Percentiles rank a stretch among this genome's conserved stretches.
phyloP scores from a whole-genome alignment of 2,329 filamentous ascomycete species.

The Claviceps purpurea region DNA sequence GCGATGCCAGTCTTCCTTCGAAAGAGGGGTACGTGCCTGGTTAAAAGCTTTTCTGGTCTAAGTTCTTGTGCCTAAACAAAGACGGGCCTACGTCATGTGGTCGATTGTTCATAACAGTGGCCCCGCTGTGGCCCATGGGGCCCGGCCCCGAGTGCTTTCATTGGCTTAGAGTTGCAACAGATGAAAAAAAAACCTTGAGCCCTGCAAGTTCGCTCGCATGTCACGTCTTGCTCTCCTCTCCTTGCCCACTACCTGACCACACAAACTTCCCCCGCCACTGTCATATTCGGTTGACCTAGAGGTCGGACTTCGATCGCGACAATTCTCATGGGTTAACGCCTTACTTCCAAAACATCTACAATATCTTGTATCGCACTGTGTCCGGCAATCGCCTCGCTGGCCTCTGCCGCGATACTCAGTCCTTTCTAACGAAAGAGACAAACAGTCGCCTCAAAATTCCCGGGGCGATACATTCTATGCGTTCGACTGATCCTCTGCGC shows the following conservation, averaged over 20 bases:
- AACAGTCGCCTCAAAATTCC: background rate
- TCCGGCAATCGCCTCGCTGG: background rate
- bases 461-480: conserved; percentile 52
- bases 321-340: background rate
- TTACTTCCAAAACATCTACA: background rate
- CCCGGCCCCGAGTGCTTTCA: background rate
- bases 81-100: no score
- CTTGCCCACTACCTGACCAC: background rate
- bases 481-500: conserved; percentile 77
- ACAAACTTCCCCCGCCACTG: background rate
- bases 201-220: no score
- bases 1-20: no score
- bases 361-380: background rate
- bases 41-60: no score
- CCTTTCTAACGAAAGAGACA: background rate
- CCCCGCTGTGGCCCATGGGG: no score
- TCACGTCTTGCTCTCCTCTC: background rate
- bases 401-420: conserved; percentile 1
- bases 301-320: background rate
- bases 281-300: background rate
- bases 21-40: no score
- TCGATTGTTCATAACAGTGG: no score
- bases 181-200: background rate
- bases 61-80: no score
- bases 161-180: background rate